Evolutionary conservation across 805 yeast species (phyloP), one percentile per base, ranked within the genome.

Genomic region (Candida chauliodis): DNA sequence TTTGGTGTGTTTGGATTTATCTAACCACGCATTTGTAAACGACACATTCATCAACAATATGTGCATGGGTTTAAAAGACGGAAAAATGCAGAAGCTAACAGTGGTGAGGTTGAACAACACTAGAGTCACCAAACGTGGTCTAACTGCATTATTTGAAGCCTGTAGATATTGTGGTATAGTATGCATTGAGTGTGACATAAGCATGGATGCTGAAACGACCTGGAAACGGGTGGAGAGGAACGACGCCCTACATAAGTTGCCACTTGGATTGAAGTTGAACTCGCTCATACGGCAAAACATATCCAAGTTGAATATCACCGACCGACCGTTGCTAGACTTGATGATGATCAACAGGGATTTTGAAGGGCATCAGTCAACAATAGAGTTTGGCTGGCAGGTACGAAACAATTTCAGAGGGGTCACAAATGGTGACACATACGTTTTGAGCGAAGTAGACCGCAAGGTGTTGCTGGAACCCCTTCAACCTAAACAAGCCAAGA

Each of bases 1-100:
- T 19, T 45, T 65, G 13, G 50, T 48, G 18, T 67, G 56, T 5
- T 36, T 65, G 22, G 58, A 64, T 39, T 29, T 68, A 8, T 64
- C 72, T 1, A 51, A 56, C 23, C 51, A 50, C 25, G 31, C 31
- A 0, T 30, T 37, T 8, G 48, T 66, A 8, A 64, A 63, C 45
- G 71, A 66, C 44, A 54, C 44, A 25, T 59, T 53, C 21, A 31
- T 66, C 4, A 45, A 50, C 31, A 56, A 56, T 17, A 38, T 66
- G n/a, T 30, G 42, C 8, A 29, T 45, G 9, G 39, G 51, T 32
- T 37, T 56, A 14, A 37, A 46, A 30, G 48, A 45, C 13, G 44
- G 47, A 1, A 41, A 38, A 23, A 16, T 59, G 2, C 32, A 47
- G 2, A 45, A 44, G 6, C 45, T 66, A 14, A 45, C 52, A 25